These are phyloP conservation scores for Aspergillus calidoustus DNA, from an alignment of 2,329 filamentous ascomycete genomes.

Conservation along the genomic window DNA sequence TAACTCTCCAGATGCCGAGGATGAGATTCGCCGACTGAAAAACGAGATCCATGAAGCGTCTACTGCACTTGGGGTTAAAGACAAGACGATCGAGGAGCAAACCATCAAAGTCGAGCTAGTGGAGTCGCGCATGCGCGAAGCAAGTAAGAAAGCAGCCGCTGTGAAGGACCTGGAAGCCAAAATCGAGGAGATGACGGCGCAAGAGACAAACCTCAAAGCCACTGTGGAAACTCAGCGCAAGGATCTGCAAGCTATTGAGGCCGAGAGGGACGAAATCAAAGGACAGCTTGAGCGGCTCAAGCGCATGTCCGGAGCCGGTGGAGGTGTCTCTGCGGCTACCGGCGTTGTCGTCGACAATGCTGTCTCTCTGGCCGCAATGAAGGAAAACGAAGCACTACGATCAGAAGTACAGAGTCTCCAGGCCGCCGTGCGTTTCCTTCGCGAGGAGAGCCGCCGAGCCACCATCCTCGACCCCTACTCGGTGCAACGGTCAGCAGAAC, in stretches of 20 bases:
- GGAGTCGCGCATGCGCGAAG: constrained; percentile 83
- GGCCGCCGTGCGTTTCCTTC: constrained; percentile 52
- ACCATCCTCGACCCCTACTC: constrained; percentile 49
- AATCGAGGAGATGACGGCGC: constrained; percentile 44
- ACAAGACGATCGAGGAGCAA: constrained; percentile 82
- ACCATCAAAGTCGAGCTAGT: constrained; percentile 93
- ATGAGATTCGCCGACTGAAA: constrained; percentile 78
- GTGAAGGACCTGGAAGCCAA: constrained; percentile 50
- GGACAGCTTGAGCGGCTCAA: constrained; percentile 49
- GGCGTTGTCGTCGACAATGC: constrained; percentile 45
- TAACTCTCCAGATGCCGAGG: constrained; percentile 79
- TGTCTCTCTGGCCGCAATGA: constrained; percentile 45
- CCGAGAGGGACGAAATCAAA: constrained; percentile 48
- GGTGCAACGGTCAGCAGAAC: constrained; percentile 44
- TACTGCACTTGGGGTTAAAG: constrained; percentile 70
- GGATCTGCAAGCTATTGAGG: constrained; percentile 43
- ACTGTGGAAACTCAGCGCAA: constrained; percentile 42
- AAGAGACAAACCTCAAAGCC: constrained; percentile 38
- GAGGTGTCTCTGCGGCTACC: constrained; percentile 38
- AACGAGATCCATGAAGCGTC: constrained; percentile 80
- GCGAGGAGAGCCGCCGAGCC: constrained; percentile 49
- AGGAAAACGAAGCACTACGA: constrained; percentile 49
- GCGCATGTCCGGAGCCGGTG: constrained; percentile 44
- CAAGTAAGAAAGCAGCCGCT: constrained; percentile 70
- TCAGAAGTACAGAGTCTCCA: constrained; percentile 50